These are phyloP conservation scores for Yamadazyma laniorum DNA, from an alignment of 805 yeast species.

Conservation along the genomic window DNA sequence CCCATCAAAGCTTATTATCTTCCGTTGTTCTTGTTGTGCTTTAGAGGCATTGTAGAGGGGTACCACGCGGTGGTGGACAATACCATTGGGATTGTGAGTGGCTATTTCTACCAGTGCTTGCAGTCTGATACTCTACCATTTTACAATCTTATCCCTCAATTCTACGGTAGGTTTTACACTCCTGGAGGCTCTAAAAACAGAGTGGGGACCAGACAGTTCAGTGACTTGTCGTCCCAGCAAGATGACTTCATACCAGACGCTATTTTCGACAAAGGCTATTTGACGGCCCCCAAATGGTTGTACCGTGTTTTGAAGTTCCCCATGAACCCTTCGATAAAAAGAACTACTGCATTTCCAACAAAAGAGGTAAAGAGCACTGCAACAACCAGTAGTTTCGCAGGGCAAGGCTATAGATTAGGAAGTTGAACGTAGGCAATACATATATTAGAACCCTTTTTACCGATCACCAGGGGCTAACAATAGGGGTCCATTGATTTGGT, in stretches of 20 bases:
- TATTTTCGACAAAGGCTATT: constrained; percentile 51
- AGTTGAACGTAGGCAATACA: too few species aligned
- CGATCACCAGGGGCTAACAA: too few species aligned
- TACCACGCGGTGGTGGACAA: constrained; percentile 39
- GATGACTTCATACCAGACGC: constrained; percentile 34
- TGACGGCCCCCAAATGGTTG: constrained; percentile 52
- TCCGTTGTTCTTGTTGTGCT: constrained; percentile 40
- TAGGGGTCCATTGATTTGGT: too few species aligned
- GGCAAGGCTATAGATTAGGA: constrained; percentile 39
- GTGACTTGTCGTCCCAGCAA: constrained; percentile 5
- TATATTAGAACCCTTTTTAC: too few species aligned
- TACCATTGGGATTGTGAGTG: constrained; percentile 52
- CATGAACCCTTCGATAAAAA: constrained; percentile 17
- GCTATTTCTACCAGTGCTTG: constrained; percentile 59
- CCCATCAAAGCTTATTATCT: constrained; percentile 57
- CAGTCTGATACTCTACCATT: constrained; percentile 53
- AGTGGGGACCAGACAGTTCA: constrained; percentile 28
- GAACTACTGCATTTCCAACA: constrained; percentile 28
- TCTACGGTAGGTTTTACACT: constrained; percentile 17
- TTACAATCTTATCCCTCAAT: constrained; percentile 36
- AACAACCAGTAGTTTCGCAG: constrained; percentile 23
- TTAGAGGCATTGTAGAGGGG: constrained; percentile 42
- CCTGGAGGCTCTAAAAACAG: constrained; percentile 19
- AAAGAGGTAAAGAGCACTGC: neutral
- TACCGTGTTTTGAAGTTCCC: constrained; percentile 33